These are phyloP conservation scores for Parafenestella ontariensis DNA, from an alignment of 2,329 filamentous ascomycete genomes.

Conservation along the genomic window DNA sequence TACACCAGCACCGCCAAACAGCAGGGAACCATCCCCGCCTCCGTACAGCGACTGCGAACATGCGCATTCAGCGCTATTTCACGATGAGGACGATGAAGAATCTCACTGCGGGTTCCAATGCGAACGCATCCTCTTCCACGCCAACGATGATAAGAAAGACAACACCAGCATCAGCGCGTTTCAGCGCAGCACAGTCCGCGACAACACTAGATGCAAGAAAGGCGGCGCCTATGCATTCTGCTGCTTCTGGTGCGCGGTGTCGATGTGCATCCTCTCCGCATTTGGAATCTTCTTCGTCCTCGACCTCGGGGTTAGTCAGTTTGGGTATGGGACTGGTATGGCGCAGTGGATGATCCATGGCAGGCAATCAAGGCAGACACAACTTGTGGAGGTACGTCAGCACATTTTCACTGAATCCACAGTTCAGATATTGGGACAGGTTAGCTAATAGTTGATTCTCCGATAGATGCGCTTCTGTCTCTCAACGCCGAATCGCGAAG, in stretches of 20 bases:
- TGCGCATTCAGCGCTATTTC: neutral
- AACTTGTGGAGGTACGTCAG: too few relatives aligned
- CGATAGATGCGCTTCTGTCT: constrained; percentile 36
- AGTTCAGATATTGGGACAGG: too few relatives aligned
- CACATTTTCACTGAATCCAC: too few relatives aligned
- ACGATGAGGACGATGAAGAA: constrained; percentile 12
- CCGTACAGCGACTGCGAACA: neutral
- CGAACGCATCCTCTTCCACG: constrained; percentile 1
- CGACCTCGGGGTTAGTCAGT: constrained; percentile 6
- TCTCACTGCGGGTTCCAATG: constrained; percentile 16
- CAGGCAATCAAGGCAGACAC: neutral
- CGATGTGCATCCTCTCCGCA: constrained; percentile 1
- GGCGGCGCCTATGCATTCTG: constrained; percentile 1
- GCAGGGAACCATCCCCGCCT: neutral
- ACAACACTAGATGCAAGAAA: neutral
- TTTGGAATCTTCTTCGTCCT: constrained; percentile 7
- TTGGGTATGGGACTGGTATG: constrained; percentile 11
- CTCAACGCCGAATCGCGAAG: constrained; percentile 16
- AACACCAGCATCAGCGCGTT: too few relatives aligned
- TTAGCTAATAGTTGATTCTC: too few relatives aligned
- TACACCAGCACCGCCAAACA: neutral
- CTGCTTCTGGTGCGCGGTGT: constrained; percentile 8
- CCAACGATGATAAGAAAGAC: neutral
- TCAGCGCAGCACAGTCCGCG: neutral
- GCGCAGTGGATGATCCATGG: constrained; percentile 7